Conservation (phyloP, 2,329 filamentous ascomycete genomes). For the Penicillium griseofulvum region DNA sequence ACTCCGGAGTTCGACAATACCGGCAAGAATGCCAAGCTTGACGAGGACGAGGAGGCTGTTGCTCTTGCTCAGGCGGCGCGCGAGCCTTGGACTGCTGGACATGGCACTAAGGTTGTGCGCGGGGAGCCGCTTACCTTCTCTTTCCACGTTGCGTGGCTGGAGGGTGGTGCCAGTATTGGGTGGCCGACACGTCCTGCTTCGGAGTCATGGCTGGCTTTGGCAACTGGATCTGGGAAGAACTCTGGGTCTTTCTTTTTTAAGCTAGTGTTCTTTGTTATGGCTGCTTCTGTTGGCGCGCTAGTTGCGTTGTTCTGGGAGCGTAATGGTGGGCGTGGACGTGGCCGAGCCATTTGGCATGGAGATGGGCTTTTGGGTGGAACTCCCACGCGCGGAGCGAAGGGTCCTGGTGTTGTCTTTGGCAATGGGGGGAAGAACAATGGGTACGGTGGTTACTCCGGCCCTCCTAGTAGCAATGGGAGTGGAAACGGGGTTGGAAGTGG, state of each 20-base stretch:
- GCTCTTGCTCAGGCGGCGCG: constrained; percentile 42
- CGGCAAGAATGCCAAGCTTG: constrained; percentile 12
- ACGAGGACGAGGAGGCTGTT: constrained; percentile 45
- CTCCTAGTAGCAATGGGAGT: constrained; percentile 29
- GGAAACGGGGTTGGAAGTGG: constrained; percentile 23
- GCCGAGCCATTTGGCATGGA: constrained; percentile 34
- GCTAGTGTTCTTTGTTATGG: constrained; percentile 37
- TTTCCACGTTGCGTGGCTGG: constrained; percentile 76
- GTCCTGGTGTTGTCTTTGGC: constrained; percentile 55
- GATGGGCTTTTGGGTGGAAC: constrained; percentile 50
- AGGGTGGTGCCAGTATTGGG: constrained; percentile 40
- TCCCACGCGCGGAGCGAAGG: constrained; percentile 41
- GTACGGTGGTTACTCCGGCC: constrained; percentile 56
- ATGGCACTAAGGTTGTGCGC: constrained; percentile 69
- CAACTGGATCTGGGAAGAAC: constrained; percentile 3
- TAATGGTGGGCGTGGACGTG: constrained; percentile 22
- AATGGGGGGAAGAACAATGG: constrained; percentile 53
- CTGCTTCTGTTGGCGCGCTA: constrained; percentile 36
- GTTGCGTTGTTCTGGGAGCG: constrained; percentile 40
- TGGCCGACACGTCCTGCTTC: constrained; percentile 27
- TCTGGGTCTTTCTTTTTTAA: constrained; percentile 28
- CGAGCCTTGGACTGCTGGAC: constrained; percentile 48
- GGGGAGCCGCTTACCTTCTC: constrained; percentile 77
- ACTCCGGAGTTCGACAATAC: constrained; percentile 66
- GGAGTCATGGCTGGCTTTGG: constrained; percentile 18